A percentile compares a stretch with the other conserved stretches of the same genome.
phyloP scores from a whole-genome alignment of 140 eudicot species.

The Stevia rebaudiana region DNA sequence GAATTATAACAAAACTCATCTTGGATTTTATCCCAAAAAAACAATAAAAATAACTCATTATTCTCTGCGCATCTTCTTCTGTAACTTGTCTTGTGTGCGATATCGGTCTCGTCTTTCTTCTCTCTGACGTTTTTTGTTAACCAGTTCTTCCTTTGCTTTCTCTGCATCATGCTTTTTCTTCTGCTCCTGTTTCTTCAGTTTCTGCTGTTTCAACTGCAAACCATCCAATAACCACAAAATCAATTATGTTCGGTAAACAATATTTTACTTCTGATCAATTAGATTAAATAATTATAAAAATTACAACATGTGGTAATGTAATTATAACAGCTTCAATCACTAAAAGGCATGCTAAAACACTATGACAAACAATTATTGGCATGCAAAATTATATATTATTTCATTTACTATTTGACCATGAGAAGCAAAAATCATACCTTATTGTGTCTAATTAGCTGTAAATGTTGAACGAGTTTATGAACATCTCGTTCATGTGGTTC shows the following conservation, averaged over 20 bases:
- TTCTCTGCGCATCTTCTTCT: constrained; percentile 66
- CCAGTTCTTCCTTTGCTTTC: constrained; percentile 68
- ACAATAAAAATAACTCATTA: neutral
- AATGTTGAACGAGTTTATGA: constrained; percentile 67
- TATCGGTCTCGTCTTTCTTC: constrained; percentile 79
- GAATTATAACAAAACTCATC: neutral
- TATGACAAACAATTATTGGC: neutral
- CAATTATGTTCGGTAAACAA: neutral
- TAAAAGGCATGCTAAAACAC: neutral
- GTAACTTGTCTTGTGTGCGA: constrained; percentile 59
- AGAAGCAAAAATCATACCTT: constrained; percentile 46
- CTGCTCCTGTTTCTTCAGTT: constrained; percentile 61
- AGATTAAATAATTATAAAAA: neutral
- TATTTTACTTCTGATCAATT: too few species aligned
- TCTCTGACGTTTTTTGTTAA: constrained; percentile 63
- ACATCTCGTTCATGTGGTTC: constrained; percentile 80
- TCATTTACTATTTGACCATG: neutral
- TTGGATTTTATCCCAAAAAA: neutral
- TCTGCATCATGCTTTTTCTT: constrained; percentile 48
- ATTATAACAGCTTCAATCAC: neutral
- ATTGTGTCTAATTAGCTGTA: constrained; percentile 58
- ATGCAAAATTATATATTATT: neutral
- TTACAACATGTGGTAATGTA: neutral
- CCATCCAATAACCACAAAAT: neutral
- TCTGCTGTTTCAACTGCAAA: constrained; percentile 60